A percentile compares a stretch with the other conserved stretches of the same genome.
These are phyloP conservation scores for Phytophthora palmivora DNA, from an alignment of 352 stramenopile species.

Conservation along the genomic window DNA sequence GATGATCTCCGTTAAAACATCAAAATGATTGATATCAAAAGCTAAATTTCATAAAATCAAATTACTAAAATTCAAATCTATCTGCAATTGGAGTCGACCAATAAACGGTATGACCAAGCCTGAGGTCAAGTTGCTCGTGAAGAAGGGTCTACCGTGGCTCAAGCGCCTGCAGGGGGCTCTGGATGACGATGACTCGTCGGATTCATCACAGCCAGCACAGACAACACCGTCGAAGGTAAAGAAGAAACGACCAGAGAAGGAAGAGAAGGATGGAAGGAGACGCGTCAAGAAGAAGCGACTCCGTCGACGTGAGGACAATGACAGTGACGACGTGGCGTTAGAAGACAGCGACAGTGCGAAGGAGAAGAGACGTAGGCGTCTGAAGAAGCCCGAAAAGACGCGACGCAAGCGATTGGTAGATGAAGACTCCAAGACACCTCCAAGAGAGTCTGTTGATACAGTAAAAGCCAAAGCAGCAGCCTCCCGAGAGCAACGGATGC, in stretches of 20 bases:
- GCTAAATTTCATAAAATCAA: neutral
- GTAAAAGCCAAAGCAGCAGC: constrained; percentile 1
- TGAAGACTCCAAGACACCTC: neutral
- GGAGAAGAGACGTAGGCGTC: neutral
- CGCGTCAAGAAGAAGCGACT: constrained; percentile 14
- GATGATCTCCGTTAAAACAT: constrained; percentile 18
- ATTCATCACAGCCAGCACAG: constrained; percentile 14
- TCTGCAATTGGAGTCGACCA: constrained; percentile 8
- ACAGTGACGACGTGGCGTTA: constrained; percentile 8
- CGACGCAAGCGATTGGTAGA: constrained; percentile 9
- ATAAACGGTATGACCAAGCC: constrained; percentile 1
- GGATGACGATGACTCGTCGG: constrained; percentile 39
- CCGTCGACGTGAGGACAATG: neutral
- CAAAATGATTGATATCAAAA: neutral
- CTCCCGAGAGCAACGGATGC: constrained; percentile 5
- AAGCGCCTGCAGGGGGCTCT: constrained; percentile 27
- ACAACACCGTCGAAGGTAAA: constrained; percentile 4
- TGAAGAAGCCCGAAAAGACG: constrained; percentile 7
- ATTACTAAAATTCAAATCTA: neutral
- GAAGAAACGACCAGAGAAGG: constrained; percentile 8
- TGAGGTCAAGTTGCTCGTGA: constrained; percentile 3
- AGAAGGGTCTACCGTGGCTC: constrained; percentile 31
- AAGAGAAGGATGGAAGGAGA: constrained; percentile 1
- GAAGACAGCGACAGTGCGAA: neutral
- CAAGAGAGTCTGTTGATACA: neutral